Conservation (phyloP, 208 protist genomes). For the Trypanosoma theileri region DNA sequence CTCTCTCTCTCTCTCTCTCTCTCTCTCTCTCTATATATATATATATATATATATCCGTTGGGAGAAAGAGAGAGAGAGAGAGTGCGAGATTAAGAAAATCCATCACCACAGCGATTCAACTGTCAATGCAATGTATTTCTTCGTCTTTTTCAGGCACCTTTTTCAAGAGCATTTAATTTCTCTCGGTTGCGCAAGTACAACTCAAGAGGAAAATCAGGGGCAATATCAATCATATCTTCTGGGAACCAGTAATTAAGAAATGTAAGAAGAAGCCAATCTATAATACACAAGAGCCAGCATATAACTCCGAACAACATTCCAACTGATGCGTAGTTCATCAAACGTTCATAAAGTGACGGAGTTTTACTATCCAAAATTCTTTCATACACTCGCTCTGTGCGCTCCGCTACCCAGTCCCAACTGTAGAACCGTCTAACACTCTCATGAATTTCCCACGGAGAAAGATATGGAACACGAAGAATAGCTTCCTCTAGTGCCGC, state of each 20-base stretch:
- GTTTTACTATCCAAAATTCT: conserved; percentile 55
- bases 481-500: conserved; percentile 76
- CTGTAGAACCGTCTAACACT: conserved; percentile 93
- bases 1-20: no score
- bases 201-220: conserved; percentile 89
- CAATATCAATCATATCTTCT: conserved; percentile 84
- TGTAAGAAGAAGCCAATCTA: conserved; percentile 84
- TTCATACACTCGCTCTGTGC: conserved; percentile 95
- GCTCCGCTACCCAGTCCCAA: conserved; percentile 93
- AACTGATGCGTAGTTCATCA: conserved; percentile 85
- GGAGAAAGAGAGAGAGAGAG: conserved; percentile 3
- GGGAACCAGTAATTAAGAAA: conserved; percentile 84
- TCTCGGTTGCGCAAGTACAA: conserved; percentile 75
- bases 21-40: background rate
- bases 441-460: conserved; percentile 86
- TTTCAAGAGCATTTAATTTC: conserved; percentile 60
- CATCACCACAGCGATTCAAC: conserved; percentile 22
- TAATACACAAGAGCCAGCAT: conserved; percentile 81
- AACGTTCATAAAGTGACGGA: conserved; percentile 77
- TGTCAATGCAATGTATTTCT: conserved; percentile 12
- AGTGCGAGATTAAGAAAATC: background rate
- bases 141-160: conserved; percentile 10
- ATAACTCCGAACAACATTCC: conserved; percentile 90
- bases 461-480: conserved; percentile 64
- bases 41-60: conserved; percentile 1